A percentile compares a stretch with the other conserved stretches of the same genome.
Evolutionary conservation across 192 early-diverging fungal species (phyloP).

Genomic region (Backusella australiensis): DNA sequence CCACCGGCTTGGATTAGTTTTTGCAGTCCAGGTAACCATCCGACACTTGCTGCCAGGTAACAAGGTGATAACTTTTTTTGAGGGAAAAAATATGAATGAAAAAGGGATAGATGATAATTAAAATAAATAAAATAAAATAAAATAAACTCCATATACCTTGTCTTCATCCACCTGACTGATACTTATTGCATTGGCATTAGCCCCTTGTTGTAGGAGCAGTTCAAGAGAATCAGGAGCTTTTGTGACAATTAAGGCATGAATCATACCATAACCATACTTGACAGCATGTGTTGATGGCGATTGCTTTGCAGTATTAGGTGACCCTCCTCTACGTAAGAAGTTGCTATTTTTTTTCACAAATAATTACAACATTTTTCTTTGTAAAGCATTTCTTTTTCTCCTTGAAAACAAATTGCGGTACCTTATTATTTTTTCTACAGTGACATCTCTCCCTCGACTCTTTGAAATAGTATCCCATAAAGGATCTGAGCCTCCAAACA

Average conservation of each 20-base stretch:
- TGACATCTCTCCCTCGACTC: constrained; percentile 24
- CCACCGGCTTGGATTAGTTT: constrained; percentile 32
- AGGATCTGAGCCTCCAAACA: constrained; percentile 32
- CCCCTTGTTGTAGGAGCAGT: constrained; percentile 31
- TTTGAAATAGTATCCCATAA: constrained; percentile 36
- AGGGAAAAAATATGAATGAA: background rate
- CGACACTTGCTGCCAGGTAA: constrained; percentile 33
- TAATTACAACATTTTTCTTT: constrained; percentile 3
- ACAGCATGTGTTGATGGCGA: constrained; percentile 11
- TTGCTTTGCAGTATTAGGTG: constrained; percentile 37
- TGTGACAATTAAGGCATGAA: constrained; percentile 32
- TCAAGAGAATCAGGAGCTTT: constrained; percentile 23
- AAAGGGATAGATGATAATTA: background rate
- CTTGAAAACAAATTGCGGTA: constrained; percentile 10
- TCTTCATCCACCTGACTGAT: constrained; percentile 29
- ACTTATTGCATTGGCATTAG: constrained; percentile 33
- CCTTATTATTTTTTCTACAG: constrained; percentile 36
- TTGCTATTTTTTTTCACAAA: constrained; percentile 14
- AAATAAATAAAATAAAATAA: background rate
- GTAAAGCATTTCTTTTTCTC: background rate
- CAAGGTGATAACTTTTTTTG: constrained; percentile 14
- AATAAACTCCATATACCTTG: constrained; percentile 8
- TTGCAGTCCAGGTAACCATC: constrained; percentile 31
- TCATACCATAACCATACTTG: constrained; percentile 34
- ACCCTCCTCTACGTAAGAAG: constrained; percentile 34